Conservation (phyloP, 2,329 filamentous ascomycete species). For the Hymenoscyphus infarciens region DNA sequence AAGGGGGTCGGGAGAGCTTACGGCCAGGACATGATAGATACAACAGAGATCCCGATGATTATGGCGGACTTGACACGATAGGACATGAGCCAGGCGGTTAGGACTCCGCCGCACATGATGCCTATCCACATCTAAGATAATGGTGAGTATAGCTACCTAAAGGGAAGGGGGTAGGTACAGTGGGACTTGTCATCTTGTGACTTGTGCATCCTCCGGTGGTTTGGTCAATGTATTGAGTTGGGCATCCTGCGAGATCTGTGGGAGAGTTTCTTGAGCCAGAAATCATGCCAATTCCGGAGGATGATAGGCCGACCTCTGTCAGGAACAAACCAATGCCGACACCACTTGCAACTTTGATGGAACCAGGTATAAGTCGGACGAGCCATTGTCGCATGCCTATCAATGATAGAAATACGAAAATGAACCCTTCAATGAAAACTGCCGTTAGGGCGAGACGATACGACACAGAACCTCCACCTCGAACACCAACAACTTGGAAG, state of each 20-base stretch:
- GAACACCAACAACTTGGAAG: constrained; percentile 62
- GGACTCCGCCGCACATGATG: constrained; percentile 73
- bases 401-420: constrained; percentile 61
- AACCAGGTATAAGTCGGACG: constrained; percentile 60
- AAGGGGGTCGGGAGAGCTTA: constrained; percentile 39
- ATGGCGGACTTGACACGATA: constrained; percentile 74
- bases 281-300: constrained; percentile 79
- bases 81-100: constrained; percentile 78
- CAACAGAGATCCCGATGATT: constrained; percentile 67
- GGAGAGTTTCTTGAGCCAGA: constrained; percentile 68
- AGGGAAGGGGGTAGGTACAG: constrained; percentile 42
- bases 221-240: constrained; percentile 48
- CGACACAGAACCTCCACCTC: constrained; percentile 53
- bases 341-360: constrained; percentile 62
- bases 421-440: constrained; percentile 61
- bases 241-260: constrained; percentile 73
- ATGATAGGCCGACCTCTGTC: constrained; percentile 65
- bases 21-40: constrained; percentile 74
- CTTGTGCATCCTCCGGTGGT: constrained; percentile 49
- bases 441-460: constrained; percentile 60
- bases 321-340: constrained; percentile 64
- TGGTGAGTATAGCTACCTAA: constrained; percentile 3
- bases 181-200: constrained; percentile 73
- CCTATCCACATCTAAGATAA: constrained; percentile 71
- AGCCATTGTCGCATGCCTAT: constrained; percentile 72